Base-by-base conservation (phyloP, 2,329 filamentous ascomycete species). In the Fusarium circinatum region DNA sequence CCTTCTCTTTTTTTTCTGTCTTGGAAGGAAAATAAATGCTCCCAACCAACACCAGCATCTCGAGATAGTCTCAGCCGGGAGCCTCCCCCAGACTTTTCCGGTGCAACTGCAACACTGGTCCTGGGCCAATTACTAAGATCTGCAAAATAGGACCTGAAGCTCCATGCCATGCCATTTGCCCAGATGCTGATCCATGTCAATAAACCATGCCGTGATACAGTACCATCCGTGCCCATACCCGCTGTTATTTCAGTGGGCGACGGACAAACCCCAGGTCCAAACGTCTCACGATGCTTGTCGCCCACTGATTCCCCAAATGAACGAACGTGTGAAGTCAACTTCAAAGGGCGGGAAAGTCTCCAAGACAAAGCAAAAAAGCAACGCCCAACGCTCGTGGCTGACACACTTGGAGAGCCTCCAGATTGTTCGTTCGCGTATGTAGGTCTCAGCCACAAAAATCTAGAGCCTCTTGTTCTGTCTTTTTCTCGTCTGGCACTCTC, bases 331-430 rank as follows among this genome's bases (percentile, higher is more conserved):
- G 24, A 54, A 54, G 48, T 24, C 24, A 12, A 67, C 9, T 28
- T 22, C 26, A 28, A 68, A n/a, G 48, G 48, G 30, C 17, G 12
- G 48, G 26, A 48, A 48, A 49, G 20, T 49, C 30, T 24, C 28
- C 44, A 52, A 61, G 65, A 68, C 65, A 63, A 54, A 63, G 59
- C 39, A 38, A 54, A 48, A 47, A 62, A 38, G 22, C 26, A 42
- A 54, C 47, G 17, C 42, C 60, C 72, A 76, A 76, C 74, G 72
- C 49, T 68, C 59, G 62, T 74, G 70, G 74, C 70, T 75, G 62
- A 69, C 66, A 68, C 65, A 68, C 52, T 42, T 64, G 44, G 55
- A 59, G 39, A 71, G 51, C 49, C 61, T 62, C 38, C 65, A 47
- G 52, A 57, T 66, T 71, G 61, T 65, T 66, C n/a, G 58, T 56